These are phyloP conservation scores for Amaranthus tricolor DNA, from an alignment of 179 eudicot species.

Conservation along the genomic window DNA sequence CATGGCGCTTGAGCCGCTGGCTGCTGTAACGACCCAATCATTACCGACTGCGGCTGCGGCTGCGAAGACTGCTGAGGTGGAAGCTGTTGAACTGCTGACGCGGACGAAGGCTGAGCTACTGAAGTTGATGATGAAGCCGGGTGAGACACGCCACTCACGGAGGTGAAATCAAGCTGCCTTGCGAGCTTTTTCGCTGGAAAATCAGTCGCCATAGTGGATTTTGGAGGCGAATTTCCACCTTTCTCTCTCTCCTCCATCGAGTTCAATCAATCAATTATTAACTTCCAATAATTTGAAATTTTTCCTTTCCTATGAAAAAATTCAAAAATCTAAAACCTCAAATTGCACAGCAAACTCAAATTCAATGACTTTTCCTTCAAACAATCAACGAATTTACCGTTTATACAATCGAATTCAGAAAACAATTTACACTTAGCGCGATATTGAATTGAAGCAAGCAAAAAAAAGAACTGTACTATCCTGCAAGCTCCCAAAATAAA, in stretches of 20 bases:
- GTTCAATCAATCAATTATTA: conserved; percentile 17
- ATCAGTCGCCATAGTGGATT: conserved; percentile 34
- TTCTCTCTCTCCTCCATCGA: conserved; percentile 58
- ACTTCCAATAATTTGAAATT: not conserved
- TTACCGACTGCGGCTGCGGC: conserved; percentile 3
- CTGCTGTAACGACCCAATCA: conserved; percentile 34
- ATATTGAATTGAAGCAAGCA: not conserved
- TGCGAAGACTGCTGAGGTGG: conserved; percentile 21
- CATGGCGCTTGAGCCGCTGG: conserved; percentile 34
- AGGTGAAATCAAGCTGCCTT: conserved; percentile 80
- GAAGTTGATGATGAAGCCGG: conserved; percentile 7
- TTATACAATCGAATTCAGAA: conserved; percentile 4
- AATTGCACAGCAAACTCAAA: conserved; percentile 21
- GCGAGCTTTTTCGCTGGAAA: conserved; percentile 72
- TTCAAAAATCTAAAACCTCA: conserved; percentile 1
- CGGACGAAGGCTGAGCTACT: conserved; percentile 23
- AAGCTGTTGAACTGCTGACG: conserved; percentile 21
- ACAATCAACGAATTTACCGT: conserved; percentile 21
- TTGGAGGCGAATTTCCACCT: conserved; percentile 52
- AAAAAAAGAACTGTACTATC: not conserved
- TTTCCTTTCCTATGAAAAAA: not conserved
- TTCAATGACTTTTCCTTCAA: conserved; percentile 9
- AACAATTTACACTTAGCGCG: not conserved
- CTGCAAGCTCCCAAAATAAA: not conserved
- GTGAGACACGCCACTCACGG: conserved; percentile 24